Evolutionary conservation across 805 yeast genomes (phyloP).

Genomic region (Lipomyces chichibuensis): DNA sequence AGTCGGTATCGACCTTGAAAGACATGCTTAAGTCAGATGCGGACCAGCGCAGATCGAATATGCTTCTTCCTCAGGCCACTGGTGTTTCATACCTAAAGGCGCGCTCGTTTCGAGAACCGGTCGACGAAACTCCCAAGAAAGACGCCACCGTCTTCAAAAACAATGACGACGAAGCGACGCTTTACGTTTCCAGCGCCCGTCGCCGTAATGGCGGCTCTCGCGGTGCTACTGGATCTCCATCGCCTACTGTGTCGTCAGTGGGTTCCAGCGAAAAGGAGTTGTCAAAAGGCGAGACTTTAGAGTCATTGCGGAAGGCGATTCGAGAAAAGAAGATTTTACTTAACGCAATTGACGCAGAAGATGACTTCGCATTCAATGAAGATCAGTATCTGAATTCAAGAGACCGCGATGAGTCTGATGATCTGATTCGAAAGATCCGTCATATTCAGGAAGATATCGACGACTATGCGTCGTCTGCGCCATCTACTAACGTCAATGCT

Average conservation of each 20-base stretch:
- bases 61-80: slow-evolving; percentile 37
- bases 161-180: slow-evolving; percentile 65
- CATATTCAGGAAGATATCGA: slow-evolving; percentile 48
- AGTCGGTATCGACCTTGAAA: slow-evolving; percentile 71
- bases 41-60: slow-evolving; percentile 37
- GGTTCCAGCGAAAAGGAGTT: slow-evolving; percentile 8
- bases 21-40: slow-evolving; percentile 55
- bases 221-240: slow-evolving; percentile 31
- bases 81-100: slow-evolving; percentile 43
- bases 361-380: slow-evolving; percentile 45
- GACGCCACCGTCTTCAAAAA: slow-evolving; percentile 69
- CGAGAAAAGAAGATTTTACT: slow-evolving; percentile 72
- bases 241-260: not conserved
- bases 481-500: slow-evolving; percentile 43
- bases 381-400: slow-evolving; percentile 46
- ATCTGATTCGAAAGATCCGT: slow-evolving; percentile 62
- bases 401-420: slow-evolving; percentile 61
- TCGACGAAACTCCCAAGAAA: slow-evolving; percentile 44
- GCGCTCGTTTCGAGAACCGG: slow-evolving; percentile 43
- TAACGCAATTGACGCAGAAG: slow-evolving; percentile 72
- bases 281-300: slow-evolving; percentile 46
- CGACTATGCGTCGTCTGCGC: slow-evolving; percentile 35
- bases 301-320: slow-evolving; percentile 63
- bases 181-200: slow-evolving; percentile 64
- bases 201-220: slow-evolving; percentile 52